Base-by-base conservation (phyloP, 108 stramenopile genomes). In the Skeletonema menzelii region DNA sequence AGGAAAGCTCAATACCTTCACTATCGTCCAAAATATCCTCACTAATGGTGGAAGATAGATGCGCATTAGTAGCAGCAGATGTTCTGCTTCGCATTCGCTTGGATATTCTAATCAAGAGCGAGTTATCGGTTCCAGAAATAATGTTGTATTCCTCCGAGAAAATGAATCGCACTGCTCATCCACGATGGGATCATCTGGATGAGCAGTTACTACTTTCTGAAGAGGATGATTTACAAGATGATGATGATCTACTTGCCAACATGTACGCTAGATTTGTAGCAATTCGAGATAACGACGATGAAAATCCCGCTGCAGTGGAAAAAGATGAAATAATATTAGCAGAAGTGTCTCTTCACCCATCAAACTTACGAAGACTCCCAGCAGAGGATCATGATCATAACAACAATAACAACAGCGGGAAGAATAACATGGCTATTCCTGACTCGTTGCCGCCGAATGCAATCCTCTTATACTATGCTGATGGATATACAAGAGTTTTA, bases 391-490 rank as follows among this genome's bases (percentile, higher is more conserved):
- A 20, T 31, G 15, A 47, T 20, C 2, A 59, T 26, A 26, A 56
- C 15, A 7, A 44, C 4, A 30, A 67, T 8, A 38, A 44, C n/a
- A 35, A 42, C 59, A 28, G 13, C 14, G 65, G 31, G 12, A 34
- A 60, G 42, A 60, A 27, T 47, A 69, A 17, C 38, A 65, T 67
- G 37, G 34, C 19, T 12, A 62, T 58, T 47, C 79, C 83, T 12
- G 13, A 35, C 37, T 57, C 83, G n/a, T 65, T 93, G 0, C 89
- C 92, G 5, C 86, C 87, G 53, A 93, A 93, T 72, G 72, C 92
- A 4, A 66, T 87, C 37, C 63, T 93, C 14, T 72, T 93, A 1
- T 76, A 85, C 38, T 93, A 86, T 76, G 83, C 85, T 35, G 92
- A 93, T 77, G 88, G 88, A 57, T 70, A 75, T 13, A 85, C 81